Evolutionary conservation across 164 flowering plant genomes (phyloP).

Genomic region (Berberis vulgaris): DNA sequence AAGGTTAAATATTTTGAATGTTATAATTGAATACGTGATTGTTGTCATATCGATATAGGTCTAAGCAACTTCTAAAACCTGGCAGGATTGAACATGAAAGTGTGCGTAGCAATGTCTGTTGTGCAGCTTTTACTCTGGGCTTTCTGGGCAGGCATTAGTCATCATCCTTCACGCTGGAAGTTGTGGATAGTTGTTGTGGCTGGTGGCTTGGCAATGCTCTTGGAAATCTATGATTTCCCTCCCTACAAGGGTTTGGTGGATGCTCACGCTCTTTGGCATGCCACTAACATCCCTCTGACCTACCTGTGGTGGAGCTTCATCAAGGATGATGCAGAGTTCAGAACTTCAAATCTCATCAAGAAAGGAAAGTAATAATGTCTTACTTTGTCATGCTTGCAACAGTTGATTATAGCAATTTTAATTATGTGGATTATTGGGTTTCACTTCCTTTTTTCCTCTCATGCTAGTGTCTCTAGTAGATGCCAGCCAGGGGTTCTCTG

Average conservation of each 20-base stretch:
- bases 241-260: slow-evolving; percentile 67
- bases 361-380: slow-evolving; percentile 38
- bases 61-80: slow-evolving; percentile 1
- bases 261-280: slow-evolving; percentile 84
- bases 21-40: too few species aligned
- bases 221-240: slow-evolving; percentile 75
- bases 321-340: slow-evolving; percentile 69
- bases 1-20: too few species aligned
- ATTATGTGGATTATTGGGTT: too few species aligned
- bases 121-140: slow-evolving; percentile 70
- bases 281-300: slow-evolving; percentile 57
- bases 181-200: slow-evolving; percentile 64
- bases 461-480: too few species aligned
- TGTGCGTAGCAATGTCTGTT: slow-evolving; percentile 47
- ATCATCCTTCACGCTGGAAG: slow-evolving; percentile 79
- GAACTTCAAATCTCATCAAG: slow-evolving; percentile 48
- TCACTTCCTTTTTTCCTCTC: too few species aligned
- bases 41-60: background rate
- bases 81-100: slow-evolving; percentile 74
- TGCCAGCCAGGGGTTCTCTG: too few species aligned
- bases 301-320: slow-evolving; percentile 89
- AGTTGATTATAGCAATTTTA: too few species aligned
- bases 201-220: slow-evolving; percentile 50
- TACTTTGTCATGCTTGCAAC: too few species aligned
- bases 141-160: slow-evolving; percentile 56